Base-by-base conservation (phyloP, 2,329 filamentous ascomycete genomes). In the Niveomyces coronatus region DNA sequence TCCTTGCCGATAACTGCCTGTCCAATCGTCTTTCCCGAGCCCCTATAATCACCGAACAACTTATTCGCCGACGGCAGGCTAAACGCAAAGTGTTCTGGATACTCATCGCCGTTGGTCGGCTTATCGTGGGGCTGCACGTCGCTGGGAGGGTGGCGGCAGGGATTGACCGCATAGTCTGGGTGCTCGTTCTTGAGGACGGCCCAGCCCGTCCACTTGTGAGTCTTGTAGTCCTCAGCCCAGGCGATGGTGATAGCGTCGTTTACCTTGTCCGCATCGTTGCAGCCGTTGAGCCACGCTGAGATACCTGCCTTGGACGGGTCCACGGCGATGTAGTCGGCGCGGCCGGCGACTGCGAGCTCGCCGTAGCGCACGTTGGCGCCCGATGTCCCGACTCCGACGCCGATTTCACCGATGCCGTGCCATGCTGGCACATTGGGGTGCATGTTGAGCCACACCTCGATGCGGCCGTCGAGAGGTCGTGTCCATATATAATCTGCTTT, bases 401-500 rank as follows among this genome's bases (percentile, higher is more conserved):
- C 37, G 15, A 50, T 39, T 19, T 43, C 34, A 13, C 43, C 41
- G 4, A 39, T 19, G 4, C 32, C 30, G 9, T 28, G 29, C 47
- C 46, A 50, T 3, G 44, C 31, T 1, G 46, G 46, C 28, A 22
- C 39, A 7, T 42, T 37, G 15, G 44, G 44, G n/a, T 48, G 47
- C 24, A 44, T 36, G 36, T 46, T 49, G 30, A 38, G 35, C 46
- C 45, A 47, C 13, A 46, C 45, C 8, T 34, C 13, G 4, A 42
- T 43, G 13, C 16, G 18, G 15, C 46, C 43, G 16, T 47, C 43
- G 11, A 44, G 20, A 2, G 36, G 31, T 16, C 43, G 32, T 4
- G 43, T 46, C 45, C 45, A 49, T 31, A 48, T 40, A 29, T 47
- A 49, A 27, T 49, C 44, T 14, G 43, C 45, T 27, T 44, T 45